Percentiles rank a stretch among this genome's conserved stretches.
Evolutionary conservation across 2,329 filamentous ascomycete genomes (phyloP).

Genomic region (Trichoderma asperellum): DNA sequence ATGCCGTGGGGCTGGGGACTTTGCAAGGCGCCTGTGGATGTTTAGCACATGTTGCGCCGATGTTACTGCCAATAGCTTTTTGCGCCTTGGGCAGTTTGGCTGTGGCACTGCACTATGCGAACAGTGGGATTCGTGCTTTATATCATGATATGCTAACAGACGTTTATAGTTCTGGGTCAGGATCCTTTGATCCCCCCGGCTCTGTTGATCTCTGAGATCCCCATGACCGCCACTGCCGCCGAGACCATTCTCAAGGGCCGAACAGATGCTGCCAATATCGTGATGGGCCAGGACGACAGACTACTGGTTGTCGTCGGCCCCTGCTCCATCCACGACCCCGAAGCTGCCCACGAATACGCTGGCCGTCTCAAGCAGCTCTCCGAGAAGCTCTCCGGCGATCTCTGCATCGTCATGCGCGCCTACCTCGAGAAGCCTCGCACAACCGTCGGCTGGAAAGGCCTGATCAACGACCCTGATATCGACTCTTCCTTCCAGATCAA

Average conservation of each 20-base stretch:
- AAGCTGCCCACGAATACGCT: slow-evolving; percentile 85
- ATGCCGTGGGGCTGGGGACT: not conserved
- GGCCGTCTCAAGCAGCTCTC: slow-evolving; percentile 75
- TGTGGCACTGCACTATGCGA: not conserved
- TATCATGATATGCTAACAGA: slow-evolving; percentile 31
- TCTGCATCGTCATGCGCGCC: slow-evolving; percentile 94
- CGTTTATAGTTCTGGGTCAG: slow-evolving; percentile 79
- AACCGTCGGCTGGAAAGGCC: slow-evolving; percentile 97
- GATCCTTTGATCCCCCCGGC: slow-evolving; percentile 90
- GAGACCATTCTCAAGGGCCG: slow-evolving; percentile 73
- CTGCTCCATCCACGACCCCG: slow-evolving; percentile 96
- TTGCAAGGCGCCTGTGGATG: not conserved
- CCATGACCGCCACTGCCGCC: slow-evolving; percentile 65
- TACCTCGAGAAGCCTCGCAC: slow-evolving; percentile 99
- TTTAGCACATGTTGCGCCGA: not conserved
- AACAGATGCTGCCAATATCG: slow-evolving; percentile 70
- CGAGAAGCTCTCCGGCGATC: slow-evolving; percentile 77
- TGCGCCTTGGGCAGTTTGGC: not conserved
- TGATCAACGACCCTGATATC: slow-evolving; percentile 99
- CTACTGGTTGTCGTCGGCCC: slow-evolving; percentile 94
- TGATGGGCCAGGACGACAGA: slow-evolving; percentile 79
- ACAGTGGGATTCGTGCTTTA: not conserved
- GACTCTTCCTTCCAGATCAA: slow-evolving; percentile 98
- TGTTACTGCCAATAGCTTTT: not conserved
- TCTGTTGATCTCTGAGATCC: slow-evolving; percentile 84